Base-by-base conservation (phyloP, 257 asterid species). In the Cinchona pubescens region DNA sequence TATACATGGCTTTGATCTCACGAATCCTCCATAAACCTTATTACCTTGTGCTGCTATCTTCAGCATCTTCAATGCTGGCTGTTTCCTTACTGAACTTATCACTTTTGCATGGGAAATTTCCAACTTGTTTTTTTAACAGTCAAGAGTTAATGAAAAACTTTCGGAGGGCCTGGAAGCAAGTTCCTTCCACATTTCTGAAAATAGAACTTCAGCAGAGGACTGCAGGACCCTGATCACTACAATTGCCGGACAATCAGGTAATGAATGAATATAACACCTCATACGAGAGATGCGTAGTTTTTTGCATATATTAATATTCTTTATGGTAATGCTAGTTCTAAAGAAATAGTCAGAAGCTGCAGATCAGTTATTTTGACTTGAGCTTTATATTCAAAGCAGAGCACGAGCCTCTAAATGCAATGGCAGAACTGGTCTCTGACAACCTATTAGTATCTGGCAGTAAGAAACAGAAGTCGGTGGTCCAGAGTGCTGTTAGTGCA, bases 381-480 rank as follows among this genome's bases (percentile, higher is more conserved):
- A 16, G 40, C 65, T 80, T 42, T 76, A 66, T 27, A 62, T 79
- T 69, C 78, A 51, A 77, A 74, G 63, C 80, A 89, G 88, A 79
- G 69, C 83, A 74, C 72, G 85, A 85, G 69, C 85, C 87, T 58
- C 76, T 82, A 62, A 72, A 69, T 30, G 46, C 80, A 61, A 78
- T 74, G 58, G 71, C 69, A 42, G 78, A 74, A 72, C 53, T 73
- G 63, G 86, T 35, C 77, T 74, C 83, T 62, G 87, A 86, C 63
- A 84, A 77, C 75, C 73, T 69, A n/a, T 73, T 42, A 68, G 84
- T 80, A 84, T 82, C 86, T 59, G 79, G 83, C 49, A 69, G 79
- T 84, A 86, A 86, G 88, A 90, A 81, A 79, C 76, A 76, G 75
- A 85, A 87, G 82, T 78, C 85, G 76, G 80, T 79, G 29, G 81